These are phyloP conservation scores for Kazachstania africana DNA, from an alignment of 805 yeast genomes.

Conservation along the genomic window DNA sequence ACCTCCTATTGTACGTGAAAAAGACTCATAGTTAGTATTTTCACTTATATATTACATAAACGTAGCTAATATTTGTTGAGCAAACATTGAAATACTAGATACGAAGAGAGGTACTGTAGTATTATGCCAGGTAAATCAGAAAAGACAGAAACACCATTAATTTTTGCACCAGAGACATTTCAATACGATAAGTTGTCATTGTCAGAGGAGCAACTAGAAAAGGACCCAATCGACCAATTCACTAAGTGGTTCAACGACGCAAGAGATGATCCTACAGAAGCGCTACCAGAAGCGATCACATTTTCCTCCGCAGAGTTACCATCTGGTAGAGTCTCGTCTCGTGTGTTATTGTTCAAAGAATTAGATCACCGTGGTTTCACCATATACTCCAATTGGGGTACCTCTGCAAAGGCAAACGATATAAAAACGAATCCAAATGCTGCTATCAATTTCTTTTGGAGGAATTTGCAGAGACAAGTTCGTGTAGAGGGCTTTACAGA, in stretches of 20 bases:
- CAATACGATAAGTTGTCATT: slow-evolving; percentile 68
- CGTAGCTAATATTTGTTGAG: background rate
- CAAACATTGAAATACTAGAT: too few relatives aligned
- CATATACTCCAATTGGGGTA: slow-evolving; percentile 84
- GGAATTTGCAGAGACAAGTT: slow-evolving; percentile 79
- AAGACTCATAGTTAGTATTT: background rate
- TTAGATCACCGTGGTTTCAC: slow-evolving; percentile 76
- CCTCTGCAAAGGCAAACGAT: slow-evolving; percentile 72
- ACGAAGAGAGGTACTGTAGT: too few relatives aligned
- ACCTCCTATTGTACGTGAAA: background rate
- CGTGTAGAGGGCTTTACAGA: slow-evolving; percentile 83
- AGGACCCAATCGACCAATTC: slow-evolving; percentile 68
- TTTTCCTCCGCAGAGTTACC: slow-evolving; percentile 86
- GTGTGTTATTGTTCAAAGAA: slow-evolving; percentile 82
- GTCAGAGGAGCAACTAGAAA: slow-evolving; percentile 38
- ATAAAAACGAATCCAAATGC: slow-evolving; percentile 63
- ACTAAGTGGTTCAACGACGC: slow-evolving; percentile 80
- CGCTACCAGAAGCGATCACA: slow-evolving; percentile 72
- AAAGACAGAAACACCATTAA: slow-evolving; percentile 22
- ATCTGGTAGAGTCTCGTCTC: slow-evolving; percentile 76
- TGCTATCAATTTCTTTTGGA: slow-evolving; percentile 86
- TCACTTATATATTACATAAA: too few relatives aligned
- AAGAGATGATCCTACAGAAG: slow-evolving; percentile 36
- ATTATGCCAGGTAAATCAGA: slow-evolving; percentile 12
- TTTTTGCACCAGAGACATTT: slow-evolving; percentile 77